Evolutionary conservation across 148 eudicot genomes (phyloP), one percentile per base, ranked within the genome.

Genomic region (Suaeda aralocaspica): DNA sequence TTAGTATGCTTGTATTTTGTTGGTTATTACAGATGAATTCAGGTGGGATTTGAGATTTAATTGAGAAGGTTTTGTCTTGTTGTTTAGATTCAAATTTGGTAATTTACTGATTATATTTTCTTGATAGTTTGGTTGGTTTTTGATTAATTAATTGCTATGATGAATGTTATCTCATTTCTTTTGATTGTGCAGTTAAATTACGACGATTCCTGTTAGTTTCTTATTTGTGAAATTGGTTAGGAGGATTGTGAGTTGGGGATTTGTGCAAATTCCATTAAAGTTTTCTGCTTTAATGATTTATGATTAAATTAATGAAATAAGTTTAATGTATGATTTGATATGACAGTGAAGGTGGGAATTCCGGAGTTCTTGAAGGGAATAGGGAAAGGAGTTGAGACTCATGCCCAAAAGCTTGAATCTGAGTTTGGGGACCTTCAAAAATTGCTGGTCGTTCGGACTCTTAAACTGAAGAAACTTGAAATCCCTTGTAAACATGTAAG

Each of bases 401-500:
- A 89, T 73, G 89, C 76, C 18, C 85, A 79, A 36, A 92, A 92
- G 83, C 86, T 92, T n/a, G 96, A 89, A 71, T 59, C 82, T 64
- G 96, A 87, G 79, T 80, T 92, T 65, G 92, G 96, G 22, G 90
- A 89, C 69, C 68, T 89, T 34, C 89, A 85, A 26, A 87, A 87
- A 82, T 82, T 92, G 77, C 92, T 89, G 12, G 90, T 85, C 1
- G 81, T 80, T 61, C 86, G 96, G 49, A 85, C 96, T 36, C 78
- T 87, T 25, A 92, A 83, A 83, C 97, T 92, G 74, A 92, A 89
- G 89, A 82, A 86, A 61, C 89, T 87, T 42, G 89, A 86, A 50
- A 83, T 92, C 34, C 88, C 92, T 18, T 87, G 96, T 74, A 83
- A 92, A 83, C 88, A 89, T 58, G 96, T 92, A 83, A 80, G 74